Conservation (phyloP, 306 rosid genomes). For the Geum urbanum region DNA sequence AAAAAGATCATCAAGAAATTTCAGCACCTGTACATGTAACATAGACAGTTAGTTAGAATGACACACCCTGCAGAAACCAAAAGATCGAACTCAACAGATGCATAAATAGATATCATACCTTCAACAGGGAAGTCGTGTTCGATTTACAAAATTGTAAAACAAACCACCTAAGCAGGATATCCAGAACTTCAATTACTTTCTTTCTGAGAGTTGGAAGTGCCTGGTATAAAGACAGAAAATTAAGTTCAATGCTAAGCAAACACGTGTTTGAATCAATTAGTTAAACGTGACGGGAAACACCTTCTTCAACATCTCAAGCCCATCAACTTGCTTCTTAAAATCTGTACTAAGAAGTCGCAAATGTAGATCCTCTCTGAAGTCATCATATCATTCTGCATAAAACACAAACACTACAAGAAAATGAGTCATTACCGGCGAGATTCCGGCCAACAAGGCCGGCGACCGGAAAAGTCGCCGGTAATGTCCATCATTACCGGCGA, state of each 20-base stretch:
- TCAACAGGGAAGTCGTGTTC: conserved; percentile 88
- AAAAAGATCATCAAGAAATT: conserved; percentile 86
- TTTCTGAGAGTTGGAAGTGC: conserved; percentile 78
- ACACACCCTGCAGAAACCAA: not conserved
- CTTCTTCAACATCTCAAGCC: conserved; percentile 92
- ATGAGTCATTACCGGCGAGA: too few species aligned
- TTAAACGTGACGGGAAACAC: conserved; percentile 34
- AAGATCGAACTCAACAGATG: not conserved
- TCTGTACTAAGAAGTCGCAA: conserved; percentile 86
- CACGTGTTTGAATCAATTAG: conserved; percentile 9
- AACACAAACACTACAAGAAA: too few species aligned
- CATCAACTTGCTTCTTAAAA: conserved; percentile 97
- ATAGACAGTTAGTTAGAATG: conserved; percentile 3
- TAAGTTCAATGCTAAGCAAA: conserved; percentile 9
- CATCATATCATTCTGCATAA: conserved; percentile 82
- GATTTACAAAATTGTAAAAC: conserved; percentile 96
- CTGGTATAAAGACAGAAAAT: conserved; percentile 39
- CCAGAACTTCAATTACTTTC: conserved; percentile 85
- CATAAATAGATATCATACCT: conserved; percentile 44
- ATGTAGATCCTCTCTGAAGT: conserved; percentile 96
- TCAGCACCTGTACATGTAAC: conserved; percentile 65
- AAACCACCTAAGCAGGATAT: conserved; percentile 91
- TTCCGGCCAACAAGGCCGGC: too few species aligned
- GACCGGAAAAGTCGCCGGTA: too few species aligned
- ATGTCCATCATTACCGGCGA: too few species aligned